These are phyloP conservation scores for Barbatosphaeria neglecta DNA, from an alignment of 495 filamentous ascomycete genomes.

Conservation along the genomic window DNA sequence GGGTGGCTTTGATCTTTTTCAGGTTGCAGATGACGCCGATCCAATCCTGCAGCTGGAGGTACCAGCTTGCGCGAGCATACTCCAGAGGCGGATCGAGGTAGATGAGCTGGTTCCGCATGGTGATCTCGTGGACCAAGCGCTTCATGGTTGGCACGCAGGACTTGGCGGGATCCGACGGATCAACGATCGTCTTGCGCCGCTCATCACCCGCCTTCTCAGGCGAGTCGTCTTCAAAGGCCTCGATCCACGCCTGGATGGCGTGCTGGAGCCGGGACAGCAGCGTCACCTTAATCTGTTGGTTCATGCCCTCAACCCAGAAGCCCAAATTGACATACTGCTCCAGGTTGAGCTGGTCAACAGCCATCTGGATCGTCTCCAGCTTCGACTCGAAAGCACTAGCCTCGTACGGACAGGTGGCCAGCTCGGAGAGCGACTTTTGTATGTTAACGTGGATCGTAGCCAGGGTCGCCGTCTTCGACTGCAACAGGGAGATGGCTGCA, in stretches of 20 bases:
- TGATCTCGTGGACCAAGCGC: conserved; percentile 74
- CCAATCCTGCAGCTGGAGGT: conserved; percentile 84
- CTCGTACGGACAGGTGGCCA: conserved; percentile 79
- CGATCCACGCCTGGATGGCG: conserved; percentile 75
- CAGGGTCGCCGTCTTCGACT: conserved; percentile 70
- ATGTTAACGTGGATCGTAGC: conserved; percentile 70
- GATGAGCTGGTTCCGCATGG: conserved; percentile 93
- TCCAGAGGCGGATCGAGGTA: conserved; percentile 89
- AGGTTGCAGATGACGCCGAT: conserved; percentile 85
- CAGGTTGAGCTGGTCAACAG: conserved; percentile 89
- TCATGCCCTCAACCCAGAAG: conserved; percentile 78
- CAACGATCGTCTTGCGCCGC: conserved; percentile 27
- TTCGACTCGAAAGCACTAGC: conserved; percentile 59
- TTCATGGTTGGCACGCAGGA: conserved; percentile 46
- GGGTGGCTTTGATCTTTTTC: conserved; percentile 81
- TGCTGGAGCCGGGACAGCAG: conserved; percentile 65
- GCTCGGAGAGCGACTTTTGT: conserved; percentile 66
- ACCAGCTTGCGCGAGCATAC: conserved; percentile 87
- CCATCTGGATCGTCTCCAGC: conserved; percentile 73
- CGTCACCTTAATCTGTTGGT: conserved; percentile 66
- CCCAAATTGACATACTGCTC: conserved; percentile 88
- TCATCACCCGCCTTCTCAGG: conserved; percentile 33
- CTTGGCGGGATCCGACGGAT: conserved; percentile 21
- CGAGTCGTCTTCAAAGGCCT: conserved; percentile 58
- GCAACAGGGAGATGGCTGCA: conserved; percentile 67